Evolutionary conservation across 495 filamentous ascomycete species (phyloP).

Genomic region (Xylaria telfairii): DNA sequence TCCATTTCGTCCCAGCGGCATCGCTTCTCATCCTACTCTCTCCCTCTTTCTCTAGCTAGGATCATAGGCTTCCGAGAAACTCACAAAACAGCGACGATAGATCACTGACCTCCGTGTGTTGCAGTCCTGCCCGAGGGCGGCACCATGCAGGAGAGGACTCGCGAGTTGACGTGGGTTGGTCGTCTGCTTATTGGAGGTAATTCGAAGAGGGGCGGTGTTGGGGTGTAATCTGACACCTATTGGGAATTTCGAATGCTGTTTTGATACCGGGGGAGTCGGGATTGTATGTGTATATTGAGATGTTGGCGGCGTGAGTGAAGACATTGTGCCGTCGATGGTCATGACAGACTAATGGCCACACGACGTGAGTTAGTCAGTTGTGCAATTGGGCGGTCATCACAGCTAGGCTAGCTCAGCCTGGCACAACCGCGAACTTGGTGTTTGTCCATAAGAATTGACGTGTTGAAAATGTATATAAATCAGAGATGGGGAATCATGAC

Average conservation of each 20-base stretch:
- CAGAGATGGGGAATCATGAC: neutral
- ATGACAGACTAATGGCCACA: neutral
- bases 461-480: neutral
- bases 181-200: conserved; percentile 30
- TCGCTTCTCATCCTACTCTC: neutral
- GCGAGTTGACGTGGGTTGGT: conserved; percentile 30
- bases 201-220: conserved; percentile 23
- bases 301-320: neutral
- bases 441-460: neutral
- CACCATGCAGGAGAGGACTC: conserved; percentile 34
- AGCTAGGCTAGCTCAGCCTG: neutral
- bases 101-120: neutral
- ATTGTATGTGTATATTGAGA: neutral
- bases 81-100: neutral
- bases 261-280: neutral
- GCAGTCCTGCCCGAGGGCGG: conserved; percentile 43
- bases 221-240: neutral
- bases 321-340: neutral
- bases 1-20: neutral
- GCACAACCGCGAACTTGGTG: neutral
- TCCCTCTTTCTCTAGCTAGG: neutral
- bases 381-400: too few species aligned
- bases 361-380: neutral
- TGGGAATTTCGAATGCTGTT: neutral
- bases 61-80: neutral